Percentiles rank a stretch among this genome's conserved stretches.
Evolutionary conservation across 495 filamentous ascomycete genomes (phyloP).

Genomic region (Bacidia gigantensis): DNA sequence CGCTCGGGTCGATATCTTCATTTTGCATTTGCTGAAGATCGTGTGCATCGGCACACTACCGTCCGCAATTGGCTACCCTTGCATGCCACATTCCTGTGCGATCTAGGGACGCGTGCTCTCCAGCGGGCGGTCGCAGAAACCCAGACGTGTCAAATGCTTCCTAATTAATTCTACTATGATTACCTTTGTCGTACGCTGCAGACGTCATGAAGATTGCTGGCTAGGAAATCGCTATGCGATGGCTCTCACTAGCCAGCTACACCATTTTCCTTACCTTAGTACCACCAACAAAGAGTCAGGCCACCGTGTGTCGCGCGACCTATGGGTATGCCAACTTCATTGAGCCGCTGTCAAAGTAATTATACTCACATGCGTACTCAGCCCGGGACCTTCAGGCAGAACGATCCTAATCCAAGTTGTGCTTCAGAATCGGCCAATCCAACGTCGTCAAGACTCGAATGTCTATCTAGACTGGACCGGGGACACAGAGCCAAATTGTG

Average conservation of each 20-base stretch:
- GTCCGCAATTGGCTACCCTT: no score
- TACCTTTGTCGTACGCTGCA: no score
- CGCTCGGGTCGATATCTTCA: no score
- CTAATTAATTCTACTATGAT: no score
- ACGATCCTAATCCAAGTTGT: not conserved
- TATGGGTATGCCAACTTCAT: not conserved
- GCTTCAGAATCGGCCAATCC: not conserved
- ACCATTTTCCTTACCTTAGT: not conserved
- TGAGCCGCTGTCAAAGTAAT: not conserved
- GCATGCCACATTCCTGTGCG: no score
- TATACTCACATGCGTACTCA: no score
- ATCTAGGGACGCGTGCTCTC: no score
- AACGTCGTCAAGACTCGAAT: not conserved
- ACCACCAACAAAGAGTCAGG: not conserved
- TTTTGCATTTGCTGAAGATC: no score
- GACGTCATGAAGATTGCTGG: not conserved
- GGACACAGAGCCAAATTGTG: conserved; percentile 3
- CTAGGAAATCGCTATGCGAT: not conserved
- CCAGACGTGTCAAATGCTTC: no score
- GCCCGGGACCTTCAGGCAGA: not conserved
- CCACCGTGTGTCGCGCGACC: not conserved
- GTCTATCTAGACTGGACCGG: conserved; percentile 7
- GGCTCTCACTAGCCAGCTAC: not conserved
- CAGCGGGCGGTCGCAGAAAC: no score
- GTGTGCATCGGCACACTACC: no score